These are phyloP conservation scores for Incumbomyces lentus DNA, from an alignment of 2,329 filamentous ascomycete genomes.

Conservation along the genomic window DNA sequence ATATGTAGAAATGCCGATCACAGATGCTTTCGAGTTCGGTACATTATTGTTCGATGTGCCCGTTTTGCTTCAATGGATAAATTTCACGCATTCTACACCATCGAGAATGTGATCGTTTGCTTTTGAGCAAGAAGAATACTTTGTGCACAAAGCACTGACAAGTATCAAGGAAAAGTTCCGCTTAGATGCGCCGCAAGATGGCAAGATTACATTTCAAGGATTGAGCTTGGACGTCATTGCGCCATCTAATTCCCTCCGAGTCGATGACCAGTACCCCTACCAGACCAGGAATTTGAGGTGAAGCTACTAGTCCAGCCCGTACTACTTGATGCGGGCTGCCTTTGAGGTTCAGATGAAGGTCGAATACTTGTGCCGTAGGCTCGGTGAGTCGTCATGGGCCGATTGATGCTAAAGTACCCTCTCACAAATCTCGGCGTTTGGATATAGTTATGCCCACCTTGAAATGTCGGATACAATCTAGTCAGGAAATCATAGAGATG, in stretches of 20 bases:
- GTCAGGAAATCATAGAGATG: conserved; percentile 87
- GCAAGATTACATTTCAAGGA: neutral
- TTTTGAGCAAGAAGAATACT: too few species aligned
- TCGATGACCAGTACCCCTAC: conserved; percentile 10
- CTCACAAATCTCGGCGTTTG: conserved; percentile 63
- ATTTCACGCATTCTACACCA: too few species aligned
- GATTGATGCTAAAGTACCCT: conserved; percentile 49
- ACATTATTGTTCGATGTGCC: too few species aligned
- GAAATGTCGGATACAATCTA: conserved; percentile 78
- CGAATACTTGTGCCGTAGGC: conserved; percentile 46
- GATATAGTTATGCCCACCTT: conserved; percentile 68
- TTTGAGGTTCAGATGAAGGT: neutral
- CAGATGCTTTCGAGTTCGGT: too few species aligned
- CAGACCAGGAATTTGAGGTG: neutral
- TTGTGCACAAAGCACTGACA: too few species aligned
- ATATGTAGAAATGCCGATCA: too few species aligned
- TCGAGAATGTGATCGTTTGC: too few species aligned
- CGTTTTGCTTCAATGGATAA: too few species aligned
- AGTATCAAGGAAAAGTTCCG: too few species aligned
- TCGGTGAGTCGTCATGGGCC: conserved; percentile 34
- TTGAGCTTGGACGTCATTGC: neutral
- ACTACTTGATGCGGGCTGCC: conserved; percentile 5
- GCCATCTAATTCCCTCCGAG: conserved; percentile 26
- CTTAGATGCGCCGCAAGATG: too few species aligned
- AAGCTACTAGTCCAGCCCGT: conserved; percentile 19